A percentile compares a stretch with the other conserved stretches of the same genome.
These are phyloP conservation scores for Diddensiella santjacobensis DNA, from an alignment of 805 yeast genomes.

Conservation along the genomic window DNA sequence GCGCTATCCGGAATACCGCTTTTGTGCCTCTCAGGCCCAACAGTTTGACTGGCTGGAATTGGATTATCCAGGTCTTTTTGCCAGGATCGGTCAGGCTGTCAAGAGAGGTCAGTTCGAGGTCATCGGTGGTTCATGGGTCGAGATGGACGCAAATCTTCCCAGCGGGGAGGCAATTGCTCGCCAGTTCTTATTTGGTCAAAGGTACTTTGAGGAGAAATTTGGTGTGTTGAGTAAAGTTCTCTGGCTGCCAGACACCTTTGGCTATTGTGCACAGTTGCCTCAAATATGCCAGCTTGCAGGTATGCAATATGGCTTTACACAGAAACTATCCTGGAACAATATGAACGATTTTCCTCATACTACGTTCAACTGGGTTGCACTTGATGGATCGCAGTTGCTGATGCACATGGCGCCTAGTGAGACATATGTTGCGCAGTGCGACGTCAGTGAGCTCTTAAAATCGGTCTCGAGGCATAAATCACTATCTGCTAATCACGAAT, in stretches of 20 bases:
- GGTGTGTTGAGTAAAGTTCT: constrained; percentile 61
- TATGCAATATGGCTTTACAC: constrained; percentile 69
- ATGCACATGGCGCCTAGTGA: constrained; percentile 89
- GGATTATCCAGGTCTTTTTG: constrained; percentile 76
- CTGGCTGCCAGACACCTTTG: constrained; percentile 88
- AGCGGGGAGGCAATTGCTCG: constrained; percentile 74
- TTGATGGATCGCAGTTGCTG: constrained; percentile 75
- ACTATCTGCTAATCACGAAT: constrained; percentile 62
- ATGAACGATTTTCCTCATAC: constrained; percentile 74
- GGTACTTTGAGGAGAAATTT: constrained; percentile 65
- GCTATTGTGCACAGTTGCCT: constrained; percentile 79
- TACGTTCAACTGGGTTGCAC: constrained; percentile 78
- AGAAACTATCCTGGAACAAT: constrained; percentile 82
- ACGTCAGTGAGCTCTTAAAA: constrained; percentile 76
- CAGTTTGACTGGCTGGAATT: constrained; percentile 85
- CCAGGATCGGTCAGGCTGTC: constrained; percentile 53
- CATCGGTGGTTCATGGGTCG: constrained; percentile 88
- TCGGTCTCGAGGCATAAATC: constrained; percentile 68
- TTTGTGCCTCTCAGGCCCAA: constrained; percentile 92
- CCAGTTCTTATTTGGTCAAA: constrained; percentile 74
- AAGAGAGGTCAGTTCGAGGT: constrained; percentile 66
- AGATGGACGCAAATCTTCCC: constrained; percentile 83
- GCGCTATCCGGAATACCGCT: constrained; percentile 81
- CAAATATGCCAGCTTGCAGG: constrained; percentile 73
- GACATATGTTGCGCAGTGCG: constrained; percentile 77